Conservation (phyloP, 768 basidiomycete genomes). For the Mycena indigotica region DNA sequence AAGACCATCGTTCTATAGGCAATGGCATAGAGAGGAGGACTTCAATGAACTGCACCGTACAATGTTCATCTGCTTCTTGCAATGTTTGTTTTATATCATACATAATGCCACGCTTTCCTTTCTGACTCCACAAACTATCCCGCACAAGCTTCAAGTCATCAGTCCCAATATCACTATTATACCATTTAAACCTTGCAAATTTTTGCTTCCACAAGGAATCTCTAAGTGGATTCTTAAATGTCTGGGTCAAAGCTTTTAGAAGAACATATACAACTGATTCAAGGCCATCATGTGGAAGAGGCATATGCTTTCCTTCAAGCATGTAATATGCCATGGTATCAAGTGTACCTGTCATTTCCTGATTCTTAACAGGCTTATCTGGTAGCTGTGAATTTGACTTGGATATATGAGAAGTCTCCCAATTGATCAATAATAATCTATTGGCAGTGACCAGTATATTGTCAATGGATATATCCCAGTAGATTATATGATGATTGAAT, state of each 20-base stretch:
- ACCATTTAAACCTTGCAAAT: not conserved
- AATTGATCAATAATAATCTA: constrained; percentile 9
- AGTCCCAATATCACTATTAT: not conserved
- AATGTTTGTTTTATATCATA: not conserved
- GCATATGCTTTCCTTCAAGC: not conserved
- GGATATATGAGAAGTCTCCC: constrained; percentile 8
- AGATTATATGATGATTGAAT: constrained; percentile 8
- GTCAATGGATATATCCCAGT: constrained; percentile 12
- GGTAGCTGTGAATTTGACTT: not conserved
- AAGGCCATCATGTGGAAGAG: constrained; percentile 18
- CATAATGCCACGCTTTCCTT: not conserved
- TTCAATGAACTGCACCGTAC: not conserved
- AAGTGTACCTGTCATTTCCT: constrained; percentile 13
- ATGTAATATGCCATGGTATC: constrained; percentile 13
- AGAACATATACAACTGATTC: constrained; percentile 14
- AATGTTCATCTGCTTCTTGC: not conserved
- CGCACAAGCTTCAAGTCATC: not conserved
- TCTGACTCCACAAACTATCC: not conserved
- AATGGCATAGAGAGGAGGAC: constrained; percentile 12
- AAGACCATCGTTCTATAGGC: not conserved
- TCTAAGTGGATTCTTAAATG: constrained; percentile 1
- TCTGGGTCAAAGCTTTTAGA: constrained; percentile 13
- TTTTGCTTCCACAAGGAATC: not conserved
- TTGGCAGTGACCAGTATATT: constrained; percentile 7
- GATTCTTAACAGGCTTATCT: not conserved